phyloP scores from a whole-genome alignment of 352 stramenopile genomes.

The Globisporangium orthogonon region DNA sequence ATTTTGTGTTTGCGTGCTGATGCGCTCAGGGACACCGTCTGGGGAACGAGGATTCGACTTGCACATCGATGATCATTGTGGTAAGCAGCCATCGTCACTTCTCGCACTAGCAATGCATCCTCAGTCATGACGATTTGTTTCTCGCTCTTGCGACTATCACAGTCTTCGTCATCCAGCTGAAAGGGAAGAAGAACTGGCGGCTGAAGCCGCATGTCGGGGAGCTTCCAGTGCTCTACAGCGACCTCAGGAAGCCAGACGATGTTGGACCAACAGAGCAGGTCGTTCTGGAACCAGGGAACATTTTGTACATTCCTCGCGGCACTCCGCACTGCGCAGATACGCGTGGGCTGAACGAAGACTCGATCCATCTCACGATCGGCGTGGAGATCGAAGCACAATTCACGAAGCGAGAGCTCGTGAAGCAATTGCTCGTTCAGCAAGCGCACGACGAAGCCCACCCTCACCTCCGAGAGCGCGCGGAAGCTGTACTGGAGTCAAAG shows the following conservation, averaged over 20 bases:
- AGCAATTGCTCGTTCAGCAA: constrained; percentile 4
- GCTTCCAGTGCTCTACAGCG: constrained; percentile 21
- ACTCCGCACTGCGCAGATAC: constrained; percentile 27
- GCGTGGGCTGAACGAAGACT: constrained; percentile 14
- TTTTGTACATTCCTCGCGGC: constrained; percentile 28
- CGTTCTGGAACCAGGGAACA: constrained; percentile 15
- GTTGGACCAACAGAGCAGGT: constrained; percentile 4
- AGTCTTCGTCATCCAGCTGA: constrained; percentile 31
- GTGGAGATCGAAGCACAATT: constrained; percentile 22
- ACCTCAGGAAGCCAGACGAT: not conserved
- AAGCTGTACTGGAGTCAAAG: not conserved
- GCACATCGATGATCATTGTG: constrained; percentile 30
- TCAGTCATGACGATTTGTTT: not conserved
- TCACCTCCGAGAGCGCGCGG: not conserved
- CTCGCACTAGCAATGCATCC: no score
- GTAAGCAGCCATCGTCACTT: constrained; percentile 5
- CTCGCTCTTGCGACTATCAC: not conserved
- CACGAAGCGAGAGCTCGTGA: constrained; percentile 12
- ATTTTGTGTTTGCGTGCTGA: not conserved
- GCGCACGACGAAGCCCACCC: not conserved
- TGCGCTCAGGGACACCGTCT: constrained; percentile 19
- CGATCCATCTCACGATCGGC: constrained; percentile 30
- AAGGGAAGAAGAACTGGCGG: constrained; percentile 24
- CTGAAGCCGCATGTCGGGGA: constrained; percentile 10
- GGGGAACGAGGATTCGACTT: constrained; percentile 22